Evolutionary conservation across 1,284 basidiomycete genomes (phyloP), one percentile per base, ranked within the genome.

Genomic region (Ustilago cynodontis): DNA sequence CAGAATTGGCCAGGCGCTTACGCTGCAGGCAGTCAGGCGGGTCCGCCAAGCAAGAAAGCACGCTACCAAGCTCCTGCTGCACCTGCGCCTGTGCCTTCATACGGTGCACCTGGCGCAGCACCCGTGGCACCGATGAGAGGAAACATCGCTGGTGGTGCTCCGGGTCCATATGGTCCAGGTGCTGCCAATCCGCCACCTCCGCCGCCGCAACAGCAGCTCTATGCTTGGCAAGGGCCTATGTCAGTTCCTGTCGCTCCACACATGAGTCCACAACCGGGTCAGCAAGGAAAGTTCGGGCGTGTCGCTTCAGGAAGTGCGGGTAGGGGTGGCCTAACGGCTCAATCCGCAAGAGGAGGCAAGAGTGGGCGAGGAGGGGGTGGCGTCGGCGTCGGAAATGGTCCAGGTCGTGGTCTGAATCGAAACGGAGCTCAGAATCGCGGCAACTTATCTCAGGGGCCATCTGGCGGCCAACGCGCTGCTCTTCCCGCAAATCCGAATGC

Each of bases 31-130:
- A 43, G 31, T 54, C 71, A 74, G 65, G 43, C 43, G 56, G 72
- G 72, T 31, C 72, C 72, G 22, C 64, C 67, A 10, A 60, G 35
- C 22, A 74, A 71, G 31, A 78, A 74, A 53, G 59, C 69, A 18
- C 65, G 73, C 20, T 65, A 65, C 28, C 64, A 71, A 47, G 47
- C 50, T 26, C 43, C 67, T 59, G 18, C 60, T 35, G 56, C 56
- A 3, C 60, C 59, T 50, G 51, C 16, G 0, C 41, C 65, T 18
- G 37, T 29, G 3, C 49, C 60, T 20, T 43, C 57, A 1, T 64
- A 60, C 24, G 26, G 26, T 6, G 47, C 70, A 10, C 24, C 64
- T 9, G 64, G 58, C 24, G 50, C 31, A 2, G 47, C 54, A n/a
- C 50, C 65, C 22, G 39, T 62, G 35, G 41, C n/a, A 3, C 41